A percentile compares a stretch with the other conserved stretches of the same genome.
phyloP scores from a whole-genome alignment of 2,329 filamentous ascomycete species.

The Sporothrix protearum region DNA sequence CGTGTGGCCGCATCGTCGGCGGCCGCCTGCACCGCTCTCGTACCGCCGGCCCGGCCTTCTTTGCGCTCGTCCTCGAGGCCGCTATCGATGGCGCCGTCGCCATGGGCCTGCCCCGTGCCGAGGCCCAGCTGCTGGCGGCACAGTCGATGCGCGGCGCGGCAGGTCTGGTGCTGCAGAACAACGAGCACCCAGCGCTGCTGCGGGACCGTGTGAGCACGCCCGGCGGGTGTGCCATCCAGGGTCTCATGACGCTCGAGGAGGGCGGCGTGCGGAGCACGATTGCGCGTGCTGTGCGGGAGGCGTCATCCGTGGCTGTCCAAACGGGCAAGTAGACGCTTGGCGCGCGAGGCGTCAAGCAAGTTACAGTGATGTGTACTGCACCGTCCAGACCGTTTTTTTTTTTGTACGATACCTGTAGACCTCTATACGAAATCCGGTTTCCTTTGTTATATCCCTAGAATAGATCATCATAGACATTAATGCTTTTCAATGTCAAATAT shows the following conservation, averaged over 20 bases:
- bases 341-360: neutral
- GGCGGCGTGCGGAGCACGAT: constrained; percentile 64
- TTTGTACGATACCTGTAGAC: constrained; percentile 12
- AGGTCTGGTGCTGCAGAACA: constrained; percentile 58
- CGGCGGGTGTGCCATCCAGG: constrained; percentile 73
- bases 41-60: constrained; percentile 72
- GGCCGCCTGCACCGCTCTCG: constrained; percentile 71
- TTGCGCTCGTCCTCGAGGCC: constrained; percentile 70
- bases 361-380: neutral
- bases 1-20: constrained; percentile 46
- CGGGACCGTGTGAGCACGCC: constrained; percentile 75
- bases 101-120: constrained; percentile 69
- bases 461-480: neutral
- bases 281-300: constrained; percentile 65
- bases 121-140: constrained; percentile 73
- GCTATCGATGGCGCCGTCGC: constrained; percentile 74
- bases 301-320: constrained; percentile 58
- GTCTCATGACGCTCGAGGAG: constrained; percentile 70
- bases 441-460: neutral
- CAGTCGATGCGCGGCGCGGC: constrained; percentile 75
- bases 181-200: constrained; percentile 71
- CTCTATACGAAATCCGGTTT: neutral
- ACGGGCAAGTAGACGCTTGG: neutral
- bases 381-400: neutral
- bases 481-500: neutral